Evolutionary conservation across 2,329 filamentous ascomycete species (phyloP), one percentile per base, ranked within the genome.

Genomic region (Calonectria pseudoreteaudii): DNA sequence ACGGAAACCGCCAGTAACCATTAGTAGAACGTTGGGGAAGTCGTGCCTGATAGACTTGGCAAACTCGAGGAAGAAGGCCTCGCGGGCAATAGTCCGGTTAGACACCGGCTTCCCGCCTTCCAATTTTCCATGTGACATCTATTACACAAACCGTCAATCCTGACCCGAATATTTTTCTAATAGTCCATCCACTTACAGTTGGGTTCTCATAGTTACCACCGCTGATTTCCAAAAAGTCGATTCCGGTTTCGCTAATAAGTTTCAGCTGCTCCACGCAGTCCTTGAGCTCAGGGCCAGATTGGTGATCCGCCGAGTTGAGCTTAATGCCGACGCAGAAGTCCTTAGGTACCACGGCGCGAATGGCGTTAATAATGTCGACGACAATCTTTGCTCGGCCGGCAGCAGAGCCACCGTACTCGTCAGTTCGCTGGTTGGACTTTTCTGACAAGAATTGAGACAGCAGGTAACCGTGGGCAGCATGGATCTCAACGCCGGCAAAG

Each of bases 391-490:
- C 67, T 20, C 67, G 67, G 16, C 20, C 44, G n/a, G 52, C 53
- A 9, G 53, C 38, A 7, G 53, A 50, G 28, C 67, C 53, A 16
- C 67, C 67, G 30, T 58, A 69, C 28, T 50, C 53, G 41, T 69
- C 67, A 2, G 41, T 49, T 47, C 67, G 53, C 30, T 62, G 36
- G 67, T 69, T 69, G 38, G 49, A 62, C 28, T 53, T 58, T 41
- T 44, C 31, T 4, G 67, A 69, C 41, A 69, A 28, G 11, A 69
- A 69, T 26, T 69, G 53, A 9, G 67, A 62, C 6, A 69, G 30
- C 28, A 69, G 52, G 30, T 58, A 69, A 4, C 67, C 67, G n/a
- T 69, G 67, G 23, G 38, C 67, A 13, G 67, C 67, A 18, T 69
- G 52, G 18, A 69, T 38, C 31, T 69, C 30, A 7, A 69, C 53